phyloP scores from a whole-genome alignment of 2,329 filamentous ascomycete species.

The Trichoderma sp. region DNA sequence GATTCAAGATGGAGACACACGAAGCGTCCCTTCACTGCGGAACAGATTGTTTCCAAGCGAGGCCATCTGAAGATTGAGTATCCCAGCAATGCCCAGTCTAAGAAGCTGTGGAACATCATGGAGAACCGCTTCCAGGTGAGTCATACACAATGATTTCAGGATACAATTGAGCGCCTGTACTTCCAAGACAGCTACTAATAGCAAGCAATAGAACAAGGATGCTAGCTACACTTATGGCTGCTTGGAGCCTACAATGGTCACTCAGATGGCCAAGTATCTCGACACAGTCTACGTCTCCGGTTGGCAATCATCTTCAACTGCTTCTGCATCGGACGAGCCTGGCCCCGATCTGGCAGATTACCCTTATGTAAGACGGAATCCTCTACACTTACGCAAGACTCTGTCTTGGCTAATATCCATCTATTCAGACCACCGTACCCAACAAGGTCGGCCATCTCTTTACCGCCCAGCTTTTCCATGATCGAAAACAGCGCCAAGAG shows the following conservation, averaged over 20 bases:
- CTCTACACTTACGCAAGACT: background rate
- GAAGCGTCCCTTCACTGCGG: conserved; percentile 88
- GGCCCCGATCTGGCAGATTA: conserved; percentile 98
- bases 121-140: conserved; percentile 82
- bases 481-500: conserved; percentile 97
- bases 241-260: conserved; percentile 96
- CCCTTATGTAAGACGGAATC: conserved; percentile 67
- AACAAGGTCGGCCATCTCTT: conserved; percentile 98
- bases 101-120: conserved; percentile 92
- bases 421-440: conserved; percentile 81
- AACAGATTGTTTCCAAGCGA: conserved; percentile 95
- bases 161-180: background rate
- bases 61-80: conserved; percentile 90
- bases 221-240: conserved; percentile 96
- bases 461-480: conserved; percentile 98
- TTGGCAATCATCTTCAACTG: conserved; percentile 97
- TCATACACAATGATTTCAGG: background rate
- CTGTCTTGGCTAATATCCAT: background rate
- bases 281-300: conserved; percentile 99
- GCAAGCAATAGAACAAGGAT: conserved; percentile 65
- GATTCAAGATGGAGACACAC: conserved; percentile 92
- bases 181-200: conserved; percentile 7
- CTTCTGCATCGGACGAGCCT: conserved; percentile 91
- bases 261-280: conserved; percentile 98
- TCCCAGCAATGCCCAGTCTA: conserved; percentile 82